phyloP scores from a whole-genome alignment of 176 grass and related monocot species.

The Carex scoparia region DNA sequence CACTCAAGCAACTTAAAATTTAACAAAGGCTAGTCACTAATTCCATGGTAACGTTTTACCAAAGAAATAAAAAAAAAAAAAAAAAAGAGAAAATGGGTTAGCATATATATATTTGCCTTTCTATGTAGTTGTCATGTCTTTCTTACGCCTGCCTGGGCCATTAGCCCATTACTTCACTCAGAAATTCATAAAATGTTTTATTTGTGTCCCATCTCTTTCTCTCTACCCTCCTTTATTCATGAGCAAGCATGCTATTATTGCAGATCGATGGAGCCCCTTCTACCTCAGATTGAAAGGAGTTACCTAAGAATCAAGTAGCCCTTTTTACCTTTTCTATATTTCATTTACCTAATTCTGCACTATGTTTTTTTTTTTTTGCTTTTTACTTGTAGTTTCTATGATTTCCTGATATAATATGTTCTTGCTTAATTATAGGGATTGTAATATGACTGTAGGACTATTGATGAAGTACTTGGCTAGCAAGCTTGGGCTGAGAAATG shows the following conservation, averaged over 20 bases:
- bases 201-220: slow-evolving; percentile 2
- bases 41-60: background rate
- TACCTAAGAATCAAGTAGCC: slow-evolving; percentile 93
- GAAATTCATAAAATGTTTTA: background rate
- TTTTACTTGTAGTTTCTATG: background rate
- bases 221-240: slow-evolving; percentile 2
- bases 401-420: background rate
- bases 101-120: background rate
- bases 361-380: background rate
- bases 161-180: background rate
- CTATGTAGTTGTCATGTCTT: background rate
- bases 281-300: slow-evolving; percentile 86
- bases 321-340: background rate
- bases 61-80: background rate
- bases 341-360: background rate
- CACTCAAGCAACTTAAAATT: background rate
- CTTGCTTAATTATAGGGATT: slow-evolving; percentile 42
- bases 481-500: slow-evolving; percentile 60
- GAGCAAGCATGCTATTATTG: slow-evolving; percentile 19
- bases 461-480: slow-evolving; percentile 71
- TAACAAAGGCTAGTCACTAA: background rate
- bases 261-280: slow-evolving; percentile 66
- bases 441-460: slow-evolving; percentile 59
- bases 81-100: background rate
- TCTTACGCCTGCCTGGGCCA: background rate